Conservation (phyloP, 192 early-diverging fungal species). For the Coemansia sp. region DNA sequence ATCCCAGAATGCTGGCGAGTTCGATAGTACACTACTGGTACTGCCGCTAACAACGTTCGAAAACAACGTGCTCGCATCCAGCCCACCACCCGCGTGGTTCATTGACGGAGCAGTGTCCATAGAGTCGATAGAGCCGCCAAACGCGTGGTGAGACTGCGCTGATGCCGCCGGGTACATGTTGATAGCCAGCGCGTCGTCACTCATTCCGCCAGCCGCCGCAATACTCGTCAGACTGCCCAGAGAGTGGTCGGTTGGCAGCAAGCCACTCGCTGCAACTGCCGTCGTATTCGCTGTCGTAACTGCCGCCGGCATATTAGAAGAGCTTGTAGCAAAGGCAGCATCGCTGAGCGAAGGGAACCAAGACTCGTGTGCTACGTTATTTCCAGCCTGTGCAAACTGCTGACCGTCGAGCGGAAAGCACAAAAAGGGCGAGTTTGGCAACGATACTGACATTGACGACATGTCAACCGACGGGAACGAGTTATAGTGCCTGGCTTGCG, state of each 20-base stretch:
- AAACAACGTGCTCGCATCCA: slow-evolving; percentile 2
- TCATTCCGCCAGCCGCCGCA: slow-evolving; percentile 5
- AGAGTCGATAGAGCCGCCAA: neutral
- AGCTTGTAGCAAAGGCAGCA: slow-evolving; percentile 21
- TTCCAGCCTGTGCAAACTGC: slow-evolving; percentile 16
- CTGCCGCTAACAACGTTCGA: neutral
- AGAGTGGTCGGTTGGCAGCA: slow-evolving; percentile 12
- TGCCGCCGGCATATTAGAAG: slow-evolving; percentile 3
- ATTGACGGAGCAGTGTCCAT: slow-evolving; percentile 1
- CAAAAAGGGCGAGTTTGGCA: slow-evolving; percentile 53
- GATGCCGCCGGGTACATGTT: slow-evolving; percentile 15
- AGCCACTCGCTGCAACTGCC: neutral
- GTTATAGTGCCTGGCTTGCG: slow-evolving; percentile 24
- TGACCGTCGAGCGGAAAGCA: slow-evolving; percentile 27
- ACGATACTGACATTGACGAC: slow-evolving; percentile 37
- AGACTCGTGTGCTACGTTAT: slow-evolving; percentile 30
- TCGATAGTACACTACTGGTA: slow-evolving; percentile 9
- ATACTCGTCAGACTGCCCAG: slow-evolving; percentile 17
- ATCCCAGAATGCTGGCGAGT: slow-evolving; percentile 40
- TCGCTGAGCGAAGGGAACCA: slow-evolving; percentile 48
- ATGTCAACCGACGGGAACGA: slow-evolving; percentile 32
- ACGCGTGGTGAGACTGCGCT: neutral
- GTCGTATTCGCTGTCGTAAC: neutral
- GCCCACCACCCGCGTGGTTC: slow-evolving; percentile 1
- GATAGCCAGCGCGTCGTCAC: slow-evolving; percentile 10